A percentile compares a stretch with the other conserved stretches of the same genome.
Conservation (phyloP, 345 rosid genomes). For the Eucalyptus grandis region DNA sequence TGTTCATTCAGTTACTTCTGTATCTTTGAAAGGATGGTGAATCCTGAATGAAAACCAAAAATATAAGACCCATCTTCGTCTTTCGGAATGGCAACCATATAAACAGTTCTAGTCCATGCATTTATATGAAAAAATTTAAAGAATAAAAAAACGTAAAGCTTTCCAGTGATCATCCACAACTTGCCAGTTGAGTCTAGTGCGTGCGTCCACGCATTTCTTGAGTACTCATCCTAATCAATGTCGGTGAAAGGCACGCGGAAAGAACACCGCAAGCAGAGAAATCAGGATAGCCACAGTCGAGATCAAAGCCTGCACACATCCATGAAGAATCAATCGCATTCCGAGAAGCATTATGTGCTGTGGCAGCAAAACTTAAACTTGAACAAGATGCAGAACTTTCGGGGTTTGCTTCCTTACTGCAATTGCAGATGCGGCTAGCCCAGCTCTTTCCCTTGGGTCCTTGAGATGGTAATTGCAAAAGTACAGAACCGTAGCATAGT, state of each 20-base stretch:
- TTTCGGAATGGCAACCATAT: background rate
- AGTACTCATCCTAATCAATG: background rate
- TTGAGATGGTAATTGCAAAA: background rate
- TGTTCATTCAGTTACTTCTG: background rate
- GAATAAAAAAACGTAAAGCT: background rate
- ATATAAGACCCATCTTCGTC: background rate
- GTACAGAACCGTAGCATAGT: constrained; percentile 6
- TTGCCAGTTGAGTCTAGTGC: background rate
- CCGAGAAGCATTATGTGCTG: background rate
- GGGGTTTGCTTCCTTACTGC: constrained; percentile 1
- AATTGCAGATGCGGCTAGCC: constrained; percentile 26
- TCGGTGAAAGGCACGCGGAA: background rate
- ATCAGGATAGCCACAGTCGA: background rate
- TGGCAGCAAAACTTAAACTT: too few species aligned
- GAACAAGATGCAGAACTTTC: background rate
- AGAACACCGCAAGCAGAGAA: background rate
- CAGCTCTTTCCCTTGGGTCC: constrained; percentile 14
- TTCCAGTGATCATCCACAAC: background rate
- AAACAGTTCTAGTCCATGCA: background rate
- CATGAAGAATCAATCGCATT: background rate
- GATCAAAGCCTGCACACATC: background rate
- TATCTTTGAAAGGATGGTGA: background rate
- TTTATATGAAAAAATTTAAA: background rate
- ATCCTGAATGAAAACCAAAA: background rate
- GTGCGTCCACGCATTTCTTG: background rate